Evolutionary conservation across 2,329 filamentous ascomycete genomes (phyloP).

Genomic region (Fusarium musae): DNA sequence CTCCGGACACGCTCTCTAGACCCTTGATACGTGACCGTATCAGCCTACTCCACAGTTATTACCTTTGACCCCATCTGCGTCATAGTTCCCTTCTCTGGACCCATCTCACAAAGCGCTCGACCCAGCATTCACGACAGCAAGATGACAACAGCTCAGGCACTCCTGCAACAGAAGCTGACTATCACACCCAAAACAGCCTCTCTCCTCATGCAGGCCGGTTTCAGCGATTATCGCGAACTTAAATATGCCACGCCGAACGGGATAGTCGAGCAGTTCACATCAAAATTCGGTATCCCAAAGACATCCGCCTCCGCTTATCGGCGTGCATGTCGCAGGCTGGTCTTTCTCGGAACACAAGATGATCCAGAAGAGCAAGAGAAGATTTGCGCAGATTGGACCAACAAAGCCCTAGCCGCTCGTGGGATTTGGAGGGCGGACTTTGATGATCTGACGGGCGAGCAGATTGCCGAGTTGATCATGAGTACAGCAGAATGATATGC

Average conservation of each 20-base stretch:
- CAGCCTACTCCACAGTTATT: no score
- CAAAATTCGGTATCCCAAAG: not conserved
- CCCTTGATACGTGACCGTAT: not conserved
- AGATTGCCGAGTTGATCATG: not conserved
- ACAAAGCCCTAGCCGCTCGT: not conserved
- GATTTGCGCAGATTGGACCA: not conserved
- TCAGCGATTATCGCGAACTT: not conserved
- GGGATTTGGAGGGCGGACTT: not conserved
- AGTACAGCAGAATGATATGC: not conserved
- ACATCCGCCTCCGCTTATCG: not conserved
- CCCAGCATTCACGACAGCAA: not conserved
- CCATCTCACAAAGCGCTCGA: fast-evolving
- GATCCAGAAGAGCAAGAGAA: not conserved
- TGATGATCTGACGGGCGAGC: not conserved
- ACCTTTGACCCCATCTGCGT: no score
- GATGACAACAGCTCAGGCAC: not conserved
- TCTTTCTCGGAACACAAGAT: not conserved
- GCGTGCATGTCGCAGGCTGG: not conserved
- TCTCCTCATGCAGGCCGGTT: not conserved
- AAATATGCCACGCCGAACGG: not conserved
- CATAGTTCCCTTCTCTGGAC: fast-evolving
- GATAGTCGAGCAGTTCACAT: not conserved
- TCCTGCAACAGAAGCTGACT: not conserved
- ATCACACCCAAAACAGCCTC: not conserved
- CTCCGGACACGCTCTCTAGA: fast-evolving